phyloP scores from a whole-genome alignment of 352 stramenopile species.

The Halophytophthora batemanensis region DNA sequence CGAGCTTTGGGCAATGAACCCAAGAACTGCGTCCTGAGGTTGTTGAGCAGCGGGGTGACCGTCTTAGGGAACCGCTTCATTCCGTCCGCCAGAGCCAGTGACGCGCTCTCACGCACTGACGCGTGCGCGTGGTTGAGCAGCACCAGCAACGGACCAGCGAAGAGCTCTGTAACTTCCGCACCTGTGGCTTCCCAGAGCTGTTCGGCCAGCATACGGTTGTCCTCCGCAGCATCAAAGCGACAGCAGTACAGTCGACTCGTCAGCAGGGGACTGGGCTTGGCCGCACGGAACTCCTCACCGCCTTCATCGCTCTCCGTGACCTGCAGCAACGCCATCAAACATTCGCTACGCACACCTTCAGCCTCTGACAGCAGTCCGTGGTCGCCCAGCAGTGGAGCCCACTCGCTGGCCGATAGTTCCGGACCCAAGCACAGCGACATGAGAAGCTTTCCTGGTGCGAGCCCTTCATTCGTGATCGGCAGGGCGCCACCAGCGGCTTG shows the following conservation, averaged over 20 bases:
- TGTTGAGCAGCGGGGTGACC: conserved; percentile 61
- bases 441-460: conserved; percentile 54
- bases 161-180: conserved; percentile 52
- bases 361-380: conserved; percentile 65
- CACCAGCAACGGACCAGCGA: conserved; percentile 57
- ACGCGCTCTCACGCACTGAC: conserved; percentile 78
- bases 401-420: conserved; percentile 56
- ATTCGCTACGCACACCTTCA: conserved; percentile 44
- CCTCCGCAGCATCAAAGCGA: conserved; percentile 60
- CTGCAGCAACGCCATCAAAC: conserved; percentile 58
- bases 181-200: conserved; percentile 58
- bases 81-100: conserved; percentile 72
- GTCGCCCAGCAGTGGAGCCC: conserved; percentile 65
- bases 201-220: conserved; percentile 58
- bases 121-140: conserved; percentile 72
- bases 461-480: conserved; percentile 64
- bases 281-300: conserved; percentile 30
- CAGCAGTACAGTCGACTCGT: conserved; percentile 60
- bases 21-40: conserved; percentile 67
- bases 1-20: conserved; percentile 49
- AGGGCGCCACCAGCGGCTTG: conserved; percentile 42
- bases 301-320: conserved; percentile 57
- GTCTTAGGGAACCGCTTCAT: conserved; percentile 80
- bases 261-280: conserved; percentile 47
- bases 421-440: conserved; percentile 55